Conservation (phyloP, 2,329 filamentous ascomycete species). For the Coniochaeta prunicola region DNA sequence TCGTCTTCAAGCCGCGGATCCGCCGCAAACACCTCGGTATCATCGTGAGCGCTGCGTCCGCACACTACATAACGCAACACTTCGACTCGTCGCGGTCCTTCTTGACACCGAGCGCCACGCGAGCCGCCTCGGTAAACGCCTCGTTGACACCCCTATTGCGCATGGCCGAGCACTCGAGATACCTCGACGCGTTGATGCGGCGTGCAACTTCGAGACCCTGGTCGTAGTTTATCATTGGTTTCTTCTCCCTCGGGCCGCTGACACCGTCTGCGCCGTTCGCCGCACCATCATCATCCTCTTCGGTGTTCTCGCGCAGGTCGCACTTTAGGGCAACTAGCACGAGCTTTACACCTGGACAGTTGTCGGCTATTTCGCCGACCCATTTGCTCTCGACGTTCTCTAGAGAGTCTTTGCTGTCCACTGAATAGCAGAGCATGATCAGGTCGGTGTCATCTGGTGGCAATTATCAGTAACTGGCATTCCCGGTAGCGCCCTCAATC, state of each 20-base stretch:
- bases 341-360: conserved; percentile 90
- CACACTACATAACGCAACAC: conserved; percentile 50
- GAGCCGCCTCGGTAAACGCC: conserved; percentile 94
- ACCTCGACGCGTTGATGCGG: conserved; percentile 85
- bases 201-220: conserved; percentile 86
- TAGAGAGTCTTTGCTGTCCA: conserved; percentile 91
- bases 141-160: conserved; percentile 97
- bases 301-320: conserved; percentile 74
- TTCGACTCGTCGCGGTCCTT: conserved; percentile 56
- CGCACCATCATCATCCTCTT: conserved; percentile 57
- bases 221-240: conserved; percentile 79
- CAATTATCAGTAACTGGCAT: conserved; percentile 5
- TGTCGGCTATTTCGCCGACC: conserved; percentile 96
- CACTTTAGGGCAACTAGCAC: conserved; percentile 96
- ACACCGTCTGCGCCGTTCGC: conserved; percentile 21
- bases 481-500: not conserved
- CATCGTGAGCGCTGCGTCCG: not conserved
- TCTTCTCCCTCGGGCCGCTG: conserved; percentile 44
- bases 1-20: not conserved
- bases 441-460: conserved; percentile 74
- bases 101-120: conserved; percentile 76
- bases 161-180: conserved; percentile 98
- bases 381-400: conserved; percentile 99
- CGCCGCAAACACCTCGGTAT: conserved; percentile 3
- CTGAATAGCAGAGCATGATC: conserved; percentile 98